phyloP scores from a whole-genome alignment of 2,329 filamentous ascomycete genomes.

The Diplodia mutila region DNA sequence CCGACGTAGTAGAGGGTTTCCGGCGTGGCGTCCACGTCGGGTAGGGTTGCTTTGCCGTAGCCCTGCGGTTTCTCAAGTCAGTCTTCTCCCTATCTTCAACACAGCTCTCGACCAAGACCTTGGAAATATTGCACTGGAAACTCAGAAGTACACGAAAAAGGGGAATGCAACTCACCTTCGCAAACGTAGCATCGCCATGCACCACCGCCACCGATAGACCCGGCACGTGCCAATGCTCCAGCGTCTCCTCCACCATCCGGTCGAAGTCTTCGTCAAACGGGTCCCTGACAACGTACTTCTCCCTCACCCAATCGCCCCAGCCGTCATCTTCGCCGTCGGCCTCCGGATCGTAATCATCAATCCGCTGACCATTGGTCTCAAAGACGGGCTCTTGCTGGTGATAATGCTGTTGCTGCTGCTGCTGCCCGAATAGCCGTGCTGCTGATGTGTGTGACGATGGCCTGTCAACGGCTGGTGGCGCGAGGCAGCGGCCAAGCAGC shows the following conservation, averaged over 20 bases:
- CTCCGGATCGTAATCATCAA: no score
- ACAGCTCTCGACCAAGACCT: no score
- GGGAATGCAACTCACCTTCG: constrained; percentile 35
- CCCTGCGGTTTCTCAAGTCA: constrained; percentile 29
- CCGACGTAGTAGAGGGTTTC: constrained; percentile 35
- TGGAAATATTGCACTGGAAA: no score
- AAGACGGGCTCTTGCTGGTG: not conserved
- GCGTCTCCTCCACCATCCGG: constrained; percentile 34
- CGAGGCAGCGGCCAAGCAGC: not conserved
- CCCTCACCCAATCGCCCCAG: not conserved
- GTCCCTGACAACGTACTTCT: constrained; percentile 4
- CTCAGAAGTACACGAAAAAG: not conserved
- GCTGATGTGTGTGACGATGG: not conserved
- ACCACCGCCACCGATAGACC: constrained; percentile 55
- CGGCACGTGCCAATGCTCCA: constrained; percentile 53
- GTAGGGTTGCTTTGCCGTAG: constrained; percentile 30
- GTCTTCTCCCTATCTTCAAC: no score
- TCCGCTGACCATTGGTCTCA: not conserved
- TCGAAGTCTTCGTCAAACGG: constrained; percentile 27
- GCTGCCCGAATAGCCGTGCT: not conserved
- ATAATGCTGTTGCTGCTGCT: not conserved
- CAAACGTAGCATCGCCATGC: constrained; percentile 48
- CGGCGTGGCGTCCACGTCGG: constrained; percentile 30
- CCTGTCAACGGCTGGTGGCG: not conserved
- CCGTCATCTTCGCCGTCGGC: not conserved